Evolutionary conservation across 2,329 filamentous ascomycete species (phyloP).

Genomic region (Alternaria alternata): DNA sequence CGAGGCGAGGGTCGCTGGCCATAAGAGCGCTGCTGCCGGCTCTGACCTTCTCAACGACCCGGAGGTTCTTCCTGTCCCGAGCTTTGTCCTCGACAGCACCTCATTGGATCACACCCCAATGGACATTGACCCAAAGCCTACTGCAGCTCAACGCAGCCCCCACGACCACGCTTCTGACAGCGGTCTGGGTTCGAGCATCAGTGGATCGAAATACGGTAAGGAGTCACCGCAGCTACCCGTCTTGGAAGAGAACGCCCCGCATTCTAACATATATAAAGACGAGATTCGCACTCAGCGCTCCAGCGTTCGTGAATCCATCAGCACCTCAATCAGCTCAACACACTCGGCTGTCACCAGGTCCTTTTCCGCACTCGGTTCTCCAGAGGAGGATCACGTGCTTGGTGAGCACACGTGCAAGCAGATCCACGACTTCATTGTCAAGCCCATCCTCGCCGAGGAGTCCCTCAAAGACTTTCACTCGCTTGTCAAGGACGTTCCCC

Average conservation of each 20-base stretch:
- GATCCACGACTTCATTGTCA: slow-evolving; percentile 80
- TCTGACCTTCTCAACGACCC: slow-evolving; percentile 57
- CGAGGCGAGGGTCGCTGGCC: slow-evolving; percentile 54
- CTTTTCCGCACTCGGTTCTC: slow-evolving; percentile 49
- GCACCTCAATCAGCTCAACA: slow-evolving; percentile 48
- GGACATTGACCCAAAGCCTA: slow-evolving; percentile 54
- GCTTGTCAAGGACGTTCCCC: slow-evolving; percentile 79
- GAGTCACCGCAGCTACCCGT: slow-evolving; percentile 25
- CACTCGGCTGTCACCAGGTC: slow-evolving; percentile 56
- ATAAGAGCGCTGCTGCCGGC: slow-evolving; percentile 40
- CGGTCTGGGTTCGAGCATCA: slow-evolving; percentile 84
- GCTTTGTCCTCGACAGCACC: slow-evolving; percentile 53
- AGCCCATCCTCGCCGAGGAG: slow-evolving; percentile 76
- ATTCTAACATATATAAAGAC: slow-evolving; percentile 49
- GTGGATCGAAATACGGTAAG: slow-evolving; percentile 60
- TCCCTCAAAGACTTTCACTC: slow-evolving; percentile 81
- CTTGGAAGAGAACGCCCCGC: slow-evolving; percentile 23
- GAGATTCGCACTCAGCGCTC: slow-evolving; percentile 38
- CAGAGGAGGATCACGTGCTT: slow-evolving; percentile 64
- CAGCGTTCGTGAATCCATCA: slow-evolving; percentile 45
- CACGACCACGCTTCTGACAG: slow-evolving; percentile 83
- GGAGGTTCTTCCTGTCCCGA: slow-evolving; percentile 59
- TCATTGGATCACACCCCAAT: slow-evolving; percentile 47
- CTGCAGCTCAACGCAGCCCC: slow-evolving; percentile 46
- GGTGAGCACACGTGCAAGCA: slow-evolving; percentile 75